Evolutionary conservation across 108 stramenopile genomes (phyloP).

Genomic region (Nitzschia palea): DNA sequence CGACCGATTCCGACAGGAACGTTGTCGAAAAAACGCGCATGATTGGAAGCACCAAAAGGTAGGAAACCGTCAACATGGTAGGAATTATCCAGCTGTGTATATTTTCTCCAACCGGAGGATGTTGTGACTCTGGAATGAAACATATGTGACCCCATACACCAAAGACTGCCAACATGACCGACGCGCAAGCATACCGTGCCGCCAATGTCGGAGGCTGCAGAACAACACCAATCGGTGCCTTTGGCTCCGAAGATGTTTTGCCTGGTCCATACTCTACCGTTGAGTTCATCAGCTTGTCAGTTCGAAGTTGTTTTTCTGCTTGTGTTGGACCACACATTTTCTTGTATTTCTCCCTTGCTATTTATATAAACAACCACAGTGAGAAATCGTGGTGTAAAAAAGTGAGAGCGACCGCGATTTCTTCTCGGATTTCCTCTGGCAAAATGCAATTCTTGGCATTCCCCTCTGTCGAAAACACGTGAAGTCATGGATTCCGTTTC

Average conservation of each 20-base stretch:
- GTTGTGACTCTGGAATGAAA: conserved; percentile 44
- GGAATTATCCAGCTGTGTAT: conserved; percentile 69
- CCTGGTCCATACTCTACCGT: not conserved
- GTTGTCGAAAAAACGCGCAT: conserved; percentile 55
- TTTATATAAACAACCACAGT: too few species aligned
- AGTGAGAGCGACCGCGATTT: too few species aligned
- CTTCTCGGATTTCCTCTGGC: too few species aligned
- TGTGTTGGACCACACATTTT: conserved; percentile 9
- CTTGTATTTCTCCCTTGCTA: too few species aligned
- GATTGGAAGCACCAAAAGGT: conserved; percentile 71
- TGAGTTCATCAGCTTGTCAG: not conserved
- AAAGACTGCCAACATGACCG: conserved; percentile 62
- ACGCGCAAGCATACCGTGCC: conserved; percentile 77
- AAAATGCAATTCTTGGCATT: too few species aligned
- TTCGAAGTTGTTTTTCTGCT: not conserved
- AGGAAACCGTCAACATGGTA: conserved; percentile 56
- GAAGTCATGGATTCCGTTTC: too few species aligned
- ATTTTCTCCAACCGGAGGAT: conserved; percentile 51
- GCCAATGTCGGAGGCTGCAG: conserved; percentile 13
- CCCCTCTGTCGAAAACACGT: too few species aligned
- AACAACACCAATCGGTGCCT: not conserved
- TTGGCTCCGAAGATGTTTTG: not conserved
- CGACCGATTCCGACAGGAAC: conserved; percentile 46
- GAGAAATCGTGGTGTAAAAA: too few species aligned
- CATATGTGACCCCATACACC: conserved; percentile 70